phyloP scores from a whole-genome alignment of 2,329 filamentous ascomycete species.

The Hypoxylon sp. region DNA sequence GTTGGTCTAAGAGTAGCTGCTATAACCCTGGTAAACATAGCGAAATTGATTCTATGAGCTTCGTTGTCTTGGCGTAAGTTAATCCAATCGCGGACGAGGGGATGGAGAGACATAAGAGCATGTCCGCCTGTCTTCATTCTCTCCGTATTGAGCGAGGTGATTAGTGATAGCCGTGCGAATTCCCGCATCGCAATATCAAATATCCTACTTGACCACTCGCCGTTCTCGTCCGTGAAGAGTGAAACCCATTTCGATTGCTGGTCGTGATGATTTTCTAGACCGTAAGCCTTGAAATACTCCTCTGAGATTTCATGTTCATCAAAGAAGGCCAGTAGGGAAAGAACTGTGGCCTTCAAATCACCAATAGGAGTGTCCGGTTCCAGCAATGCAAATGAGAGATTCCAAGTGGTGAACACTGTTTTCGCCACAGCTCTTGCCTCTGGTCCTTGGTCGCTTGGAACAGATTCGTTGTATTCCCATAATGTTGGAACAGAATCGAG shows the following conservation, averaged over 20 bases:
- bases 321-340: constrained; percentile 19
- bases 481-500: constrained; percentile 13
- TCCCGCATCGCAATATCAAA: constrained; percentile 17
- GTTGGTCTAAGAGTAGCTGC: neutral
- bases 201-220: constrained; percentile 11
- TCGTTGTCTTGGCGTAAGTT: constrained; percentile 16
- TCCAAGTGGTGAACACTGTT: constrained; percentile 24
- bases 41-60: constrained; percentile 4
- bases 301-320: constrained; percentile 17
- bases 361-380: constrained; percentile 6
- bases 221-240: constrained; percentile 7
- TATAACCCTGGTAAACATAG: constrained; percentile 7
- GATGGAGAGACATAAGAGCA: constrained; percentile 12
- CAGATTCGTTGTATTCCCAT: constrained; percentile 20
- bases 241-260: constrained; percentile 13
- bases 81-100: constrained; percentile 21
- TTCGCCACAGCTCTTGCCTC: constrained; percentile 3
- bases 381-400: constrained; percentile 16
- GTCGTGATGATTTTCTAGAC: neutral
- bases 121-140: constrained; percentile 2
- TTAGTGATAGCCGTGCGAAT: constrained; percentile 14
- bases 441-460: neutral
- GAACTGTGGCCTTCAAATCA: constrained; percentile 7
- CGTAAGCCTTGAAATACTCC: constrained; percentile 9
- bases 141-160: constrained; percentile 12